Evolutionary conservation across 306 rosid genomes (phyloP).

Genomic region (Corylus avellana): DNA sequence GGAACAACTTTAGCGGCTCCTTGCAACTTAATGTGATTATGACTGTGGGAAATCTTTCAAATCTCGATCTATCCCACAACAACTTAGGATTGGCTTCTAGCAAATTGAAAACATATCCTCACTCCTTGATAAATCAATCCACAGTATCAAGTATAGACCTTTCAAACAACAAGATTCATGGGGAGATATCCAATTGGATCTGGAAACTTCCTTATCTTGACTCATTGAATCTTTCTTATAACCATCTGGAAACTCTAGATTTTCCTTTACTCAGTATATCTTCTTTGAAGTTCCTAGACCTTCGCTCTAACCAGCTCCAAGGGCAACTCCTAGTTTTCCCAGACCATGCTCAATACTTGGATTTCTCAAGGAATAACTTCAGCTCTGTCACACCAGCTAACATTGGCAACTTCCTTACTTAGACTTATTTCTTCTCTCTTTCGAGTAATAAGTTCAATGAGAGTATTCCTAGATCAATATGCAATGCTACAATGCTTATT

Average conservation of each 20-base stretch:
- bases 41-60: too few species aligned
- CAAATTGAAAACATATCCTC: background rate
- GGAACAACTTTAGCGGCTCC: background rate
- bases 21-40: too few species aligned
- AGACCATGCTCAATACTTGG: background rate
- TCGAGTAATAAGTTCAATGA: constrained; percentile 1
- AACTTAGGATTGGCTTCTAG: background rate
- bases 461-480: constrained; percentile 33
- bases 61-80: too few species aligned
- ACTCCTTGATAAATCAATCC: background rate
- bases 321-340: constrained; percentile 29
- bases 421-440: background rate
- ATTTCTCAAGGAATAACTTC: constrained; percentile 41
- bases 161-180: background rate
- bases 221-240: constrained; percentile 52
- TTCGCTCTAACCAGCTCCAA: constrained; percentile 41
- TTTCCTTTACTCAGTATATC: background rate
- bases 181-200: constrained; percentile 50
- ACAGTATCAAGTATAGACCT: constrained; percentile 29
- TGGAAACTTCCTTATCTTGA: constrained; percentile 12
- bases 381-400: constrained; percentile 18
- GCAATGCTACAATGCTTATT: constrained; percentile 18
- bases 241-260: constrained; percentile 8
- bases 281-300: background rate
- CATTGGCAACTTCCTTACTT: background rate